Conservation (phyloP, 345 rosid genomes). For the Citrus hindsii region DNA sequence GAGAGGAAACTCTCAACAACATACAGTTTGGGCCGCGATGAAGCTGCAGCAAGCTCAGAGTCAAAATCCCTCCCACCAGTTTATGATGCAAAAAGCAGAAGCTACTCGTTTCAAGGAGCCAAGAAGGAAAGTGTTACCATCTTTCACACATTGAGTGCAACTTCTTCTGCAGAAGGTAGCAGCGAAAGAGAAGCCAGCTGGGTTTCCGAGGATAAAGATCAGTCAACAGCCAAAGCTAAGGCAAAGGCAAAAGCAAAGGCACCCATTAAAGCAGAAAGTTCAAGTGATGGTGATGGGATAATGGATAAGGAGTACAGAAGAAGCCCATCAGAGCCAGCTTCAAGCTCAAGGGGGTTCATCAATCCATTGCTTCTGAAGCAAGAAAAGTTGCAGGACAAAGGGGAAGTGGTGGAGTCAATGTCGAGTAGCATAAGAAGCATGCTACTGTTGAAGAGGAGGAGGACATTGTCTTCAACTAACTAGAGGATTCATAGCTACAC, state of each 20-base stretch:
- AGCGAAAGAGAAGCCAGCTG: constrained; percentile 9
- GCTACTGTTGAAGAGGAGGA: constrained; percentile 36
- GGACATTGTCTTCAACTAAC: constrained; percentile 31
- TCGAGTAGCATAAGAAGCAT: constrained; percentile 19
- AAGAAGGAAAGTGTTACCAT: constrained; percentile 41
- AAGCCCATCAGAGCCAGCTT: constrained; percentile 32
- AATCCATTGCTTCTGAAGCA: constrained; percentile 18
- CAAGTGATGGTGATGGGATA: constrained; percentile 26
- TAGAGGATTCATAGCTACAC: background rate
- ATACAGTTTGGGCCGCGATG: constrained; percentile 78
- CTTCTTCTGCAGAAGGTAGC: constrained; percentile 44
- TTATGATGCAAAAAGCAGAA: constrained; percentile 42
- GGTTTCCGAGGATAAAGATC: constrained; percentile 17
- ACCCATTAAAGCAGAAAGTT: constrained; percentile 29
- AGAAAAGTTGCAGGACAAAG: constrained; percentile 11
- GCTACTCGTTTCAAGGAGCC: constrained; percentile 47
- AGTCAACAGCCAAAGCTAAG: constrained; percentile 19
- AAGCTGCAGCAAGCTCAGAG: constrained; percentile 10
- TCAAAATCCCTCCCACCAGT: constrained; percentile 50
- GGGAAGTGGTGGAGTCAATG: constrained; percentile 18
- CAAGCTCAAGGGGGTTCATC: constrained; percentile 19
- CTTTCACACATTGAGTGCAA: constrained; percentile 37
- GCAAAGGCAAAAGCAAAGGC: constrained; percentile 28
- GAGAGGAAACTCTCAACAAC: constrained; percentile 73
- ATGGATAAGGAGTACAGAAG: background rate